These are phyloP conservation scores for Trichopus zeylanicus DNA, from an alignment of 116 monocot species.

Conservation along the genomic window DNA sequence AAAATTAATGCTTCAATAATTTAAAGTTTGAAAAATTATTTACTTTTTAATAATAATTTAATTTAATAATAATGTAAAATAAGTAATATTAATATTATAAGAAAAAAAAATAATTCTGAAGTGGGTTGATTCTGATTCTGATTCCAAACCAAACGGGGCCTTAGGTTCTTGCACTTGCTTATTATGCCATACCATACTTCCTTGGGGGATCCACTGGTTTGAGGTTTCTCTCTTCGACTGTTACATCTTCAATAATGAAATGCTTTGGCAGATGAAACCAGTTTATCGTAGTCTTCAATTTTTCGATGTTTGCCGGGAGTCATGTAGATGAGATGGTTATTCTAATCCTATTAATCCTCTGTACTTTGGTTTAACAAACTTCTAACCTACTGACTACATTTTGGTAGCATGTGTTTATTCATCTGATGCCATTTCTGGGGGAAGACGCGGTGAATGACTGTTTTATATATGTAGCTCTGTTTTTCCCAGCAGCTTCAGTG, in stretches of 20 bases:
- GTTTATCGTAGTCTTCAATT: not conserved
- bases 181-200: conserved; percentile 87
- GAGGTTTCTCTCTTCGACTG: conserved; percentile 65
- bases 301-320: too few relatives aligned
- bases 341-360: not conserved
- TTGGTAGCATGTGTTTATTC: not conserved
- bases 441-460: not conserved
- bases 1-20: too few relatives aligned
- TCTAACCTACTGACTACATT: not conserved
- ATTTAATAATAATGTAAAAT: too few relatives aligned
- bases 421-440: not conserved
- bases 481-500: too few relatives aligned
- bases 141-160: not conserved
- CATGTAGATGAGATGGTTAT: not conserved
- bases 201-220: conserved; percentile 89
- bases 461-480: too few relatives aligned
- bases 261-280: conserved; percentile 75
- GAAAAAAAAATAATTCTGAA: too few relatives aligned
- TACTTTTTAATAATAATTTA: too few relatives aligned
- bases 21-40: too few relatives aligned
- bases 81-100: too few relatives aligned
- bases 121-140: not conserved
- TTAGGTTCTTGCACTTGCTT: conserved; percentile 79
- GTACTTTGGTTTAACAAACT: not conserved
- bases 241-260: conserved; percentile 57